Conservation (phyloP, 305 asterid genomes). For the Stenogyne calaminthoides region DNA sequence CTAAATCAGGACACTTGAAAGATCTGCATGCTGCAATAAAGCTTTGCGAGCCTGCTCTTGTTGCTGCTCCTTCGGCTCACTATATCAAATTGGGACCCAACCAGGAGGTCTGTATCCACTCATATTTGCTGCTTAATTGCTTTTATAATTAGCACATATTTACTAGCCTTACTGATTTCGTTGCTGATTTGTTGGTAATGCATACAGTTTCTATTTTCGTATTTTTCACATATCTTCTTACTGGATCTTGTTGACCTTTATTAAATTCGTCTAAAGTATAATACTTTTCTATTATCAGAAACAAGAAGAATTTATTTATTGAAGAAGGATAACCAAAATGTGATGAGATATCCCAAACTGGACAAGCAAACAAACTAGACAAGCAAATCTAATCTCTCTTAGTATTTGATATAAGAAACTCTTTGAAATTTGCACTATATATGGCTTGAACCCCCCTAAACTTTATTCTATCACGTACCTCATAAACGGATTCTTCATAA, state of each 20-base stretch:
- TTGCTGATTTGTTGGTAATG: not conserved
- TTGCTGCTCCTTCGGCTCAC: constrained; percentile 68
- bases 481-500: too few species aligned
- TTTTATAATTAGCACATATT: not conserved
- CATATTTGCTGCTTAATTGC: constrained; percentile 3
- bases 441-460: not conserved
- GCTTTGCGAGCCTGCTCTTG: constrained; percentile 95
- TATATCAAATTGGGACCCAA: constrained; percentile 82
- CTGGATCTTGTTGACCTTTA: not conserved
- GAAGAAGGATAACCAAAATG: not conserved
- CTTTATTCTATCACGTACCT: not conserved
- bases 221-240: not conserved
- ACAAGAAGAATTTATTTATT: not conserved
- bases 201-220: not conserved
- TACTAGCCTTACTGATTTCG: not conserved
- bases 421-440: not conserved
- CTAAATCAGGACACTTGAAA: constrained; percentile 94
- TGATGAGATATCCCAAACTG: not conserved
- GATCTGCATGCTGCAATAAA: constrained; percentile 90
- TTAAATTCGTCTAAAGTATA: not conserved
- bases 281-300: not conserved
- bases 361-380: not conserved
- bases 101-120: constrained; percentile 71
- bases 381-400: not conserved
- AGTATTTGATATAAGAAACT: too few species aligned